Conservation (phyloP, 169 alveolate species). For the Eimeria praecox region DNA sequence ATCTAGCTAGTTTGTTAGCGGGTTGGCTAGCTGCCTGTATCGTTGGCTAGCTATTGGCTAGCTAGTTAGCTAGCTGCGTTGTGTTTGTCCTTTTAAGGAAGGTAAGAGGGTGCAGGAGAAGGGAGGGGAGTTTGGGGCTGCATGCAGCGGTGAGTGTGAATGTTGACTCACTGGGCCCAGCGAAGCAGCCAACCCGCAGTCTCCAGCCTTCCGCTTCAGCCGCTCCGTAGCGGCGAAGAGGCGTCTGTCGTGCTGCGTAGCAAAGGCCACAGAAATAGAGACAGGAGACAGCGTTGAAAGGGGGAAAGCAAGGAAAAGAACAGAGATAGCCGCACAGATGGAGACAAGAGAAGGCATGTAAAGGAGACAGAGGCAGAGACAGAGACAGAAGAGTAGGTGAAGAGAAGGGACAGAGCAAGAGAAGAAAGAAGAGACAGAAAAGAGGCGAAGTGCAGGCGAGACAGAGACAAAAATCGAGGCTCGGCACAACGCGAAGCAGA, state of each 20-base stretch:
- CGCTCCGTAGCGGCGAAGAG: constrained; percentile 35
- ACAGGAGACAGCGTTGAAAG: neutral
- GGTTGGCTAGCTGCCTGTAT: neutral
- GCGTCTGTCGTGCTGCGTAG: constrained; percentile 43
- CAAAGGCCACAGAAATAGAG: neutral
- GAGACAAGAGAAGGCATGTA: no score
- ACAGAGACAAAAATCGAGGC: neutral
- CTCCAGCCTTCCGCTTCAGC: constrained; percentile 14
- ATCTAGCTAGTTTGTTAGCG: neutral
- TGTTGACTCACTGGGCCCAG: constrained; percentile 1
- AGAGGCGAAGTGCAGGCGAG: no score
- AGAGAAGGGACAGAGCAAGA: neutral
- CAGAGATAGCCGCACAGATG: no score
- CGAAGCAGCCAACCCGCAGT: constrained; percentile 55
- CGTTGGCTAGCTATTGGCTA: neutral
- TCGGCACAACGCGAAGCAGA: neutral
- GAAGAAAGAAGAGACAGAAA: neutral
- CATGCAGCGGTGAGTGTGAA: no score
- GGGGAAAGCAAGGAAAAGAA: neutral
- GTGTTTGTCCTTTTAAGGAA: no score
- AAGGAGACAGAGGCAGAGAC: neutral
- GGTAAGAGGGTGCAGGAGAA: no score
- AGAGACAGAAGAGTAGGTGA: neutral
- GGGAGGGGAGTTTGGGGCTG: no score
- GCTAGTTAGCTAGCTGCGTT: neutral